Percentiles rank a stretch among this genome's conserved stretches.
These are phyloP conservation scores for Rhynchospora breviuscula DNA, from an alignment of 176 grass and related monocot genomes.

Conservation along the genomic window DNA sequence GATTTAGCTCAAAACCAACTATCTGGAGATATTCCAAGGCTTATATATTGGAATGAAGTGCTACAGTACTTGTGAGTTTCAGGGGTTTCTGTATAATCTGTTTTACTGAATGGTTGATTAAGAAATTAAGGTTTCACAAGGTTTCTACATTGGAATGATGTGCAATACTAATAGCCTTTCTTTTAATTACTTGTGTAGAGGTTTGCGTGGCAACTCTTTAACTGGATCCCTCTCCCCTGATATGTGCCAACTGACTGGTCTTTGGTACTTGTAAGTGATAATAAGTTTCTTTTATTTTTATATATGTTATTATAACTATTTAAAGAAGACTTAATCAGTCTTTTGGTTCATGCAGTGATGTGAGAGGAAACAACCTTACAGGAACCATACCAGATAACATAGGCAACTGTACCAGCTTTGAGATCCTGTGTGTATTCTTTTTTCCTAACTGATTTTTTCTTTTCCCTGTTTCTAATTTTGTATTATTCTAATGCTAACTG, in stretches of 20 bases:
- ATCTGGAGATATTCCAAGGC: conserved; percentile 76
- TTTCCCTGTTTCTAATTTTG: neutral
- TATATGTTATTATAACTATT: neutral
- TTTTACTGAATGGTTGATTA: neutral
- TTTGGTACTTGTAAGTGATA: conserved; percentile 94
- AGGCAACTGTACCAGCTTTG: conserved; percentile 96
- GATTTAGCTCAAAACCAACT: conserved; percentile 94
- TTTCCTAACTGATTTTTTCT: neutral
- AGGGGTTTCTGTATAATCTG: neutral
- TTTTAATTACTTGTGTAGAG: conserved; percentile 40
- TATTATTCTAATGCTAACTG: neutral
- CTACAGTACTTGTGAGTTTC: conserved; percentile 79
- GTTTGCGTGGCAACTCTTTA: conserved; percentile 76
- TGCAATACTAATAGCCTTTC: neutral
- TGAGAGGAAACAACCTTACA: conserved; percentile 93
- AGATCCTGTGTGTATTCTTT: conserved; percentile 69
- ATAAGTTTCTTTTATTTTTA: neutral
- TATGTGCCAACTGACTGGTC: conserved; percentile 93
- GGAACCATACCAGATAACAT: conserved; percentile 89
- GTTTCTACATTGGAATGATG: no score
- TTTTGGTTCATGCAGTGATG: conserved; percentile 62
- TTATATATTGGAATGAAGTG: conserved; percentile 99
- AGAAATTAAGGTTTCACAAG: neutral
- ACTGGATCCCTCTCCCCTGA: conserved; percentile 86
- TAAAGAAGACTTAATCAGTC: neutral